Evolutionary conservation across 768 basidiomycete genomes (phyloP), one percentile per base, ranked within the genome.

Genomic region (Phanerochaete sordida): DNA sequence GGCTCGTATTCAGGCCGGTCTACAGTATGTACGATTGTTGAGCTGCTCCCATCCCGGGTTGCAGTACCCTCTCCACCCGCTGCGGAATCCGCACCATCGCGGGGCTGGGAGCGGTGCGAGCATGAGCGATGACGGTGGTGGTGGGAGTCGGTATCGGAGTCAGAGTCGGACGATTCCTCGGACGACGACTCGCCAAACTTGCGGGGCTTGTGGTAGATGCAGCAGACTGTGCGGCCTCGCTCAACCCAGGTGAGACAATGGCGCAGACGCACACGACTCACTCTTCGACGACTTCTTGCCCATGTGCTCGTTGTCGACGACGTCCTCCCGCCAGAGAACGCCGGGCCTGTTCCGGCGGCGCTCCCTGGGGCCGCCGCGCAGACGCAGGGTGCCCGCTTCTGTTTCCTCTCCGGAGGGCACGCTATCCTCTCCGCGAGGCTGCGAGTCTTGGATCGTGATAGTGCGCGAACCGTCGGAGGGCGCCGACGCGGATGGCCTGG

Each of bases 251-350:
- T 21, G 16, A 37, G 45, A 33, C 30, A n/a, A 59, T 11, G 4
- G 39, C 19, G 19, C 30, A 43, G 11, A 37, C 27, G 56, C 35
- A 19, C 45, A 4, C 16, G 3, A 82, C 90, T 63, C 65, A 96
- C 95, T 94, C 76, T 98, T 98, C 28, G 93, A 93, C 63, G 90
- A 92, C 75, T 97, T 96, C 80, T 83, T 86, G 7, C 92, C 93
- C 60, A 86, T 82, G 0, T 87, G 87, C 67, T 98, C 95, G 68
- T 98, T 97, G 71, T 98, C 95, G 2, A 96, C 81, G 3, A 92
- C 90, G 57, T 86, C 88, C 19, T 93, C 89, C 23, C 75, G 81
- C 95, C 95, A 97, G 0, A 82, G 85, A 0, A 98, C 95, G 26
- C 81, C 77, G 43, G 81, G 74, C 26, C 37, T 57, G 44, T 58